Percentiles rank a stretch among this genome's conserved stretches.
Evolutionary conservation across 352 stramenopile genomes (phyloP).

Genomic region (Phytophthora citricola): DNA sequence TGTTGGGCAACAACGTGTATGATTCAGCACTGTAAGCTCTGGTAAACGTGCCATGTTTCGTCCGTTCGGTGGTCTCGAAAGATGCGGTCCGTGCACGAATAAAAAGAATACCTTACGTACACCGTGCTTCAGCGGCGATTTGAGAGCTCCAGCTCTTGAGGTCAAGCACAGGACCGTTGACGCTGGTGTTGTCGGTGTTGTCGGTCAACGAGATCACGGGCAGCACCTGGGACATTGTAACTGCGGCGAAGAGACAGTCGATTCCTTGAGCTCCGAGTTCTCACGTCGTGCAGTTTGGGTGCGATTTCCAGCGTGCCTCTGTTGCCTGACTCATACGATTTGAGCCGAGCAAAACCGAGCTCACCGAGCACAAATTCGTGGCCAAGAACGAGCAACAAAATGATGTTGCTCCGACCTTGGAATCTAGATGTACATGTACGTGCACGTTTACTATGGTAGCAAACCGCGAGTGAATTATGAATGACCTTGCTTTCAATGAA

Average conservation of each 20-base stretch:
- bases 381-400: slow-evolving; percentile 2
- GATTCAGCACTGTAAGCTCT: slow-evolving; percentile 10
- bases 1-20: background rate
- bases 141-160: slow-evolving; percentile 29
- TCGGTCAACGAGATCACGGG: slow-evolving; percentile 23
- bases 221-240: slow-evolving; percentile 23
- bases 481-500: too few species aligned
- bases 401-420: too few species aligned
- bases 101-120: slow-evolving; percentile 22
- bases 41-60: slow-evolving; percentile 5
- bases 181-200: background rate
- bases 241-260: slow-evolving; percentile 17
- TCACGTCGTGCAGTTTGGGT: slow-evolving; percentile 23
- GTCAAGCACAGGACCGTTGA: slow-evolving; percentile 8
- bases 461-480: too few species aligned
- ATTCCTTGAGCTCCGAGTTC: slow-evolving; percentile 1
- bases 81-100: slow-evolving; percentile 28
- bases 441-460: too few species aligned
- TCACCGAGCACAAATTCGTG: slow-evolving; percentile 18
- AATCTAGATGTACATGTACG: too few species aligned
- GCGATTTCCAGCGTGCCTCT: slow-evolving; percentile 25
- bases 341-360: slow-evolving; percentile 11
- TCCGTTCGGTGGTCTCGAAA: slow-evolving; percentile 26
- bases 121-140: slow-evolving; percentile 16
- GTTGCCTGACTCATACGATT: slow-evolving; percentile 37